These are phyloP conservation scores for Solanum hybrid DNA, from an alignment of 305 asterid species.

Conservation along the genomic window DNA sequence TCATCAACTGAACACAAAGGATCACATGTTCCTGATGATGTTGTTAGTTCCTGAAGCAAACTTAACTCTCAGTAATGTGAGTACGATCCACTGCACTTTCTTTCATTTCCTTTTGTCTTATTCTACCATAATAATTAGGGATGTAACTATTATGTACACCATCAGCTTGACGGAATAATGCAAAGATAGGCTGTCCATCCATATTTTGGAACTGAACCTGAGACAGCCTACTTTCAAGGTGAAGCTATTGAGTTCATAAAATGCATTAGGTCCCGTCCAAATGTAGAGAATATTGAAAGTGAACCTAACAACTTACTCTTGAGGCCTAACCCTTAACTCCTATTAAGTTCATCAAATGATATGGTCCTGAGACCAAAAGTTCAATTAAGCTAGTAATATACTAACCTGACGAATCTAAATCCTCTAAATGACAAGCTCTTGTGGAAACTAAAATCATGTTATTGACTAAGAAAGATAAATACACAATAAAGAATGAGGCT, in stretches of 20 bases:
- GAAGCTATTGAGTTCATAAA: not conserved
- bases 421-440: not conserved
- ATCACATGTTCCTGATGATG: slow-evolving; percentile 71
- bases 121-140: not conserved
- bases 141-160: not conserved
- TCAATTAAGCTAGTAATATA: not conserved
- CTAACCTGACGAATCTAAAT: not conserved
- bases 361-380: not conserved
- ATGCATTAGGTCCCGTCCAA: not conserved
- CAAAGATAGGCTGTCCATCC: not conserved
- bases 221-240: not conserved
- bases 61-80: not conserved
- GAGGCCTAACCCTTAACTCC: not conserved
- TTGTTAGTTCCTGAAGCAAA: slow-evolving; percentile 18
- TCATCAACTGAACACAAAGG: slow-evolving; percentile 91
- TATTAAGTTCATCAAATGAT: not conserved
- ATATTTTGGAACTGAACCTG: not conserved
- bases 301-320: not conserved
- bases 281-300: not conserved
- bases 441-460: not conserved
- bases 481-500: not conserved
- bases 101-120: not conserved
- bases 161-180: not conserved
- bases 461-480: not conserved
- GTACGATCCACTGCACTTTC: not conserved